Evolutionary conservation across 2,329 filamentous ascomycete species (phyloP).

Genomic region (Monosporascus sp.): DNA sequence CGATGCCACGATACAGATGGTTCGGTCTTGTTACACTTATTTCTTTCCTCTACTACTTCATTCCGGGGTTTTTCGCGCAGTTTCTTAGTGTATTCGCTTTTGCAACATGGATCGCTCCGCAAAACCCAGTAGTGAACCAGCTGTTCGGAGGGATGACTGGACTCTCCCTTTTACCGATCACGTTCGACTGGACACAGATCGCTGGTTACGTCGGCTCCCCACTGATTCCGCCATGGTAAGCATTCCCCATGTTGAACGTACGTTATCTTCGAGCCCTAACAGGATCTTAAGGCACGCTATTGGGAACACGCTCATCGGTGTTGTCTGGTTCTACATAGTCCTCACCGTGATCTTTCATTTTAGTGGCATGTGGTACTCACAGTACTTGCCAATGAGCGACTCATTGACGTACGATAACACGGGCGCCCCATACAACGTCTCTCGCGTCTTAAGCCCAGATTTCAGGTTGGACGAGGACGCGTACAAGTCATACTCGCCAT

Average conservation of each 20-base stretch:
- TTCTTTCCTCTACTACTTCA: conserved; percentile 63
- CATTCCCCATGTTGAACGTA: not conserved
- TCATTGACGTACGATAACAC: conserved; percentile 68
- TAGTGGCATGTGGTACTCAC: conserved; percentile 57
- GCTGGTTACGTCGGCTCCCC: conserved; percentile 64
- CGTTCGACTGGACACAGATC: conserved; percentile 73
- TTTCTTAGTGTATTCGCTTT: conserved; percentile 68
- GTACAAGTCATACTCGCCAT: conserved; percentile 62
- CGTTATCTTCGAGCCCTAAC: not conserved
- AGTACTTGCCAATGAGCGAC: conserved; percentile 65
- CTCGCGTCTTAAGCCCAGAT: conserved; percentile 54
- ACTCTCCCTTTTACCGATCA: conserved; percentile 63
- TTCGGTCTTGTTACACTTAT: conserved; percentile 53
- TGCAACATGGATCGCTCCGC: conserved; percentile 65
- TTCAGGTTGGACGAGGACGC: conserved; percentile 58
- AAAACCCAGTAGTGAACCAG: conserved; percentile 65
- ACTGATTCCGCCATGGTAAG: conserved; percentile 62
- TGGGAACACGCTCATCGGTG: conserved; percentile 65
- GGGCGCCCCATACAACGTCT: conserved; percentile 58
- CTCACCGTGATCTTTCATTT: conserved; percentile 58
- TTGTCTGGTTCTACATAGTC: conserved; percentile 61
- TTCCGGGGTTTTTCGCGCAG: conserved; percentile 64
- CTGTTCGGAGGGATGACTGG: conserved; percentile 66
- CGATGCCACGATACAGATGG: conserved; percentile 60
- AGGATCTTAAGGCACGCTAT: conserved; percentile 57